Evolutionary conservation across 139 green algal genomes (phyloP), one percentile per base, ranked within the genome.

Genomic region (Tetradesmus lagerheimii): DNA sequence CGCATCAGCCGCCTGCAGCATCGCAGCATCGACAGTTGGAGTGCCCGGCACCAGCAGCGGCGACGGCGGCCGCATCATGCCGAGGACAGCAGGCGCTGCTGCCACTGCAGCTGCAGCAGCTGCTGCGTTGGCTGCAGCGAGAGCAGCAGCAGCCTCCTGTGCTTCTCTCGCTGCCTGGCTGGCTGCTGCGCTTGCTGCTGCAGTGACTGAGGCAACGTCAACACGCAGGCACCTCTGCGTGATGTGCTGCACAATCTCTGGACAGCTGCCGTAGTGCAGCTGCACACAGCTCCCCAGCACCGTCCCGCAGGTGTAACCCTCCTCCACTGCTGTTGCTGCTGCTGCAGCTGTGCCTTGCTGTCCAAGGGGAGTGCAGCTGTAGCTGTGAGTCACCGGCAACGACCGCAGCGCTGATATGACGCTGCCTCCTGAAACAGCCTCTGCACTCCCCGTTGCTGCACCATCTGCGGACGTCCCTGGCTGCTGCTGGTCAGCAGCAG

Each of bases 271-370:
- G 93, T 98, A 98, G 92, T 98, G 96, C 67, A 99, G 89, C 89
- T 99, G 96, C n/a, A 98, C 94, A 75, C 96, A 97, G 77, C 92
- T 96, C n/a, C 92, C 97, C 62, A 99, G 91, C 35, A 98, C 96
- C 74, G 94, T 95, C 9, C 90, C 87, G 53, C 66, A 78, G 9
- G 90, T 93, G 91, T 97, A 99, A 9, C 97, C 97, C 83, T 99
- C 97, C 20, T 77, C 27, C 2, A 86, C 39, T 27, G 45, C 77
- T 31, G 77, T 37, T 34, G 79, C 41, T 6, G 4, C 27, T 1
- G 38, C 64, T 27, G 1, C 76, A 53, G 85, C 39, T 34, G 45
- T 37, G 14, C 25, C 67, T 23, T 43, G 14, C 31, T 34, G 76
- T 14, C 38, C 57, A 2, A 47, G 39, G 6, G 83, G 83, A 16